Percentiles rank a stretch among this genome's conserved stretches.
Conservation (phyloP, 2,329 filamentous ascomycete species). For the Fusarium sp. region DNA sequence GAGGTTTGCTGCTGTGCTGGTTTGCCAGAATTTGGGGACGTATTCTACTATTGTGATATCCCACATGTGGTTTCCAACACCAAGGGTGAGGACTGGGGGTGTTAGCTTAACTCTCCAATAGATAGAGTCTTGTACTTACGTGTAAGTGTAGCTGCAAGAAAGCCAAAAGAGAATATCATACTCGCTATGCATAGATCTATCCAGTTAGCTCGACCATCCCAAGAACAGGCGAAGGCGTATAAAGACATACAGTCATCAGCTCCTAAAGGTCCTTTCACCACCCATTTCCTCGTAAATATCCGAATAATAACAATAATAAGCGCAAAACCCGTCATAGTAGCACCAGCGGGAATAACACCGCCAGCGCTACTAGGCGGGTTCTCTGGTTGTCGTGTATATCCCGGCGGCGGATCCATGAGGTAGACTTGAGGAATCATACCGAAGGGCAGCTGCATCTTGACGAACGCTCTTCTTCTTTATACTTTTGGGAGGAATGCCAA, state of each 20-base stretch:
- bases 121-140: conserved; percentile 28
- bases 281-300: conserved; percentile 46
- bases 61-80: conserved; percentile 49
- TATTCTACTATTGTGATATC: conserved; percentile 40
- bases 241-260: conserved; percentile 40
- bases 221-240: too few species aligned
- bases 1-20: conserved; percentile 53
- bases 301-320: conserved; percentile 42
- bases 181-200: conserved; percentile 45
- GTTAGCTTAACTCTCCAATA: neutral
- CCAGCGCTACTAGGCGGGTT: conserved; percentile 41
- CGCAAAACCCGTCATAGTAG: conserved; percentile 43
- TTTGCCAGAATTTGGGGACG: conserved; percentile 46
- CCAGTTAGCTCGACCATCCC: neutral
- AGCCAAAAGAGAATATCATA: conserved; percentile 43
- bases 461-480: neutral
- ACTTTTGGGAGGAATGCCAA: neutral
- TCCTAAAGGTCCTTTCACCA: conserved; percentile 46
- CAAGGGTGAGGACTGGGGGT: conserved; percentile 40
- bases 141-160: conserved; percentile 39
- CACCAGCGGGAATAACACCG: conserved; percentile 40
- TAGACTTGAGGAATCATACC: conserved; percentile 71
- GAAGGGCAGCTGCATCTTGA: neutral
- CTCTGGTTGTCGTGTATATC: conserved; percentile 40
- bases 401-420: conserved; percentile 45